These are phyloP conservation scores for Hippophae gyantsensis DNA, from an alignment of 306 rosid genomes.

Conservation along the genomic window DNA sequence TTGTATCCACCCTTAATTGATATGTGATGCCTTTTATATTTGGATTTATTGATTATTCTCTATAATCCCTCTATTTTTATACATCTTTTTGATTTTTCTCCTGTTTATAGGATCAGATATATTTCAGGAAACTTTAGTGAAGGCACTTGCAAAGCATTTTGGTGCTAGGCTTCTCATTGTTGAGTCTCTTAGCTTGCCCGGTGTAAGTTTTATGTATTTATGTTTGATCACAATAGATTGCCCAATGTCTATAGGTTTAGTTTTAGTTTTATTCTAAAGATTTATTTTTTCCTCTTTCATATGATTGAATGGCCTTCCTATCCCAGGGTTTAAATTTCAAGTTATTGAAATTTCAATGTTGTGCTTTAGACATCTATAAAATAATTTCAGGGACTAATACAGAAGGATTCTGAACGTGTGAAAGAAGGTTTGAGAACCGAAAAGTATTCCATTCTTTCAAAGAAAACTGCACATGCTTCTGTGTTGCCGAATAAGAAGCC, in stretches of 20 bases:
- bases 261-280: not conserved
- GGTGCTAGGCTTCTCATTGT: constrained; percentile 65
- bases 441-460: constrained; percentile 39
- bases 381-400: constrained; percentile 42
- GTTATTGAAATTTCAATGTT: not conserved
- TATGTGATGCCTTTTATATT: not conserved
- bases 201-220: constrained; percentile 50
- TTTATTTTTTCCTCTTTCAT: not conserved
- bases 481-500: constrained; percentile 62
- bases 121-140: constrained; percentile 82
- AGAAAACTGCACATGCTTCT: constrained; percentile 32
- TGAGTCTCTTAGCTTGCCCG: constrained; percentile 73
- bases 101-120: constrained; percentile 80
- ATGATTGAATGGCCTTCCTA: not conserved
- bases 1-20: constrained; percentile 5
- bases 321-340: not conserved
- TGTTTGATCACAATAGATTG: constrained; percentile 5
- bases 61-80: not conserved
- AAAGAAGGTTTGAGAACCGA: constrained; percentile 66
- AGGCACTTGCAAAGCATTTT: constrained; percentile 88
- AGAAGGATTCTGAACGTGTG: constrained; percentile 46
- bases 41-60: constrained; percentile 1
- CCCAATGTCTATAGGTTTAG: not conserved
- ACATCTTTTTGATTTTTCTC: not conserved
- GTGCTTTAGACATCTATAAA: constrained; percentile 10